Base-by-base conservation (phyloP, 2,329 filamentous ascomycete species). In the Lithohypha guttulata region DNA sequence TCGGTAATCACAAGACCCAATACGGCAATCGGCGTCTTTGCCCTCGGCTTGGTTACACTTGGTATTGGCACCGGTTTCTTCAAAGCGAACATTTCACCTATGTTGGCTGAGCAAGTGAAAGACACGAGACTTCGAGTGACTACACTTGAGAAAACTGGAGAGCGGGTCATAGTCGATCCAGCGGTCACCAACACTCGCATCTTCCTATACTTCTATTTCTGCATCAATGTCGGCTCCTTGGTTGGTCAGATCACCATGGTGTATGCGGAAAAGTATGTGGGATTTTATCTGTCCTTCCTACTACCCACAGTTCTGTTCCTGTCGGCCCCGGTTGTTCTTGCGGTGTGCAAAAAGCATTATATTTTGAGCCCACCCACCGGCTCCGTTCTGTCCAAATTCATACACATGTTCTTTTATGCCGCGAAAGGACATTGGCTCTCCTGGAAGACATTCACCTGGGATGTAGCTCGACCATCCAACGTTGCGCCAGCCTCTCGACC, bases 51-150 rank as follows among this genome's bases (percentile, higher is more conserved):
- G 47, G 58, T 82, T 28, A 69, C 85, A 52, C 73, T 85, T 54
- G 80, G 79, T 15, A 59, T 84, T 21, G 82, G 82, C 30, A 83
- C 80, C 1, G 82, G 82, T 45, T 79, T 82, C 53, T 85, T 87
- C 72, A 87, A 87, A 66, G 73, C 79, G 47, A 87, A 86, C 53
- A 44, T 50, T 15, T 35, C 43, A 14, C 47, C 47, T 6, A 34
- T 45, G n/a, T 73, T 84, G 41, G 79, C 79, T 14, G 80, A 84
- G 52, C 80, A 84, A 58, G 79, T 79, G 56, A 67, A 65, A 22
- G 71, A 75, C 42, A 69, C 65, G 3, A 70, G 66, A 44, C 70
- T 76, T 47, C 69, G 67, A 34, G 68, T 83, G 39, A 65, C 72
- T 48, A 70, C 66, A 2, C 17, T 37, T 26, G 61, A 65, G 27